These are phyloP conservation scores for Chloris gayana DNA, from an alignment of 176 grass and related monocot species.

Conservation along the genomic window DNA sequence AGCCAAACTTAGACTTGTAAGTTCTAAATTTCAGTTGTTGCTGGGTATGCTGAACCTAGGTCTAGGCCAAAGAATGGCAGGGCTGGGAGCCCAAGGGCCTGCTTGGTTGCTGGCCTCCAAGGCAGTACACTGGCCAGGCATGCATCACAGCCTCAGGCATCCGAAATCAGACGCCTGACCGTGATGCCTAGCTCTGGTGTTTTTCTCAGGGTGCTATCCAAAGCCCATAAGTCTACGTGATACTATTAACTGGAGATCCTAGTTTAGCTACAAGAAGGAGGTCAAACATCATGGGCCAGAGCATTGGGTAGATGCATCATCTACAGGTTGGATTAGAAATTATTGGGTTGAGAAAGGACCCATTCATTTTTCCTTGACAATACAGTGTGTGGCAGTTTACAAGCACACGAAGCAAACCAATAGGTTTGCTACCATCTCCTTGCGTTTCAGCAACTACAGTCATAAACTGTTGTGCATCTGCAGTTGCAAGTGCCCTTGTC, in stretches of 20 bases:
- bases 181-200: no score
- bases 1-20: neutral
- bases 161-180: no score
- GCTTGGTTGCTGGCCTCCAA: no score
- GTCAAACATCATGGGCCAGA: neutral
- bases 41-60: neutral
- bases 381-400: neutral
- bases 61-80: neutral
- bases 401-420: neutral
- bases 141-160: no score
- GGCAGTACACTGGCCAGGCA: no score
- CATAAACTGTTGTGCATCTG: neutral
- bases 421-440: neutral
- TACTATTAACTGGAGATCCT: neutral
- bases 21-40: slow-evolving; percentile 7
- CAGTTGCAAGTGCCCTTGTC: neutral
- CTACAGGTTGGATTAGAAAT: neutral
- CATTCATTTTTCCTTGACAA: neutral
- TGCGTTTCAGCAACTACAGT: neutral
- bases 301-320: neutral
- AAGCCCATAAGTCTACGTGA: neutral
- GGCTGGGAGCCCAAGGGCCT: neutral
- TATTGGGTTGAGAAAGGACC: neutral
- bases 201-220: no score
- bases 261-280: neutral